Percentiles rank a stretch among this genome's conserved stretches.
phyloP scores from a whole-genome alignment of 306 rosid species.

The Heteromeles arbutifolia region DNA sequence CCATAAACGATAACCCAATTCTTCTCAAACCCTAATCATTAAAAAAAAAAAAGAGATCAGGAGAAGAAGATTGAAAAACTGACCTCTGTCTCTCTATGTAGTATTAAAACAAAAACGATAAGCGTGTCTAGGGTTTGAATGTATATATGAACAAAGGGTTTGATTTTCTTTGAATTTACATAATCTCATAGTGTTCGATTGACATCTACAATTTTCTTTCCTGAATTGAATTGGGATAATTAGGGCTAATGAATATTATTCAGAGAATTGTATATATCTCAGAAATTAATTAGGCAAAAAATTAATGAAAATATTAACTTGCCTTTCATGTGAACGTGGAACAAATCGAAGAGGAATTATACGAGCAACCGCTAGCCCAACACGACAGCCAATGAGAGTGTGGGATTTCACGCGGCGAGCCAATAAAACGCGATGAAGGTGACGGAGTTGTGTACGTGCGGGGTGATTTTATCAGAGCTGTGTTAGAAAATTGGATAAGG shows the following conservation, averaged over 20 bases:
- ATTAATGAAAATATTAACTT: background rate
- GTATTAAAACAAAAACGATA: background rate
- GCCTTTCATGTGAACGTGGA: conserved; percentile 1
- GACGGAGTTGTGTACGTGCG: background rate
- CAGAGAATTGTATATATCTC: background rate
- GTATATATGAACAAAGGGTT: background rate
- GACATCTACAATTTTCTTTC: background rate
- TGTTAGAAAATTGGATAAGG: conserved; percentile 24
- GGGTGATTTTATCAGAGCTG: background rate
- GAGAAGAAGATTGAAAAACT: background rate
- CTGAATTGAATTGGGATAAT: background rate
- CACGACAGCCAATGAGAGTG: background rate
- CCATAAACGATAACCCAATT: background rate
- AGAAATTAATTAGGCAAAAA: background rate
- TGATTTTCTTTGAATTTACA: background rate
- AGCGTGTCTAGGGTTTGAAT: background rate
- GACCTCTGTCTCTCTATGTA: background rate
- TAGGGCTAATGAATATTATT: background rate
- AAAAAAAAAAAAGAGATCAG: background rate
- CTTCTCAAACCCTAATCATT: background rate
- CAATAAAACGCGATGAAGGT: background rate
- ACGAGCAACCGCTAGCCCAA: background rate
- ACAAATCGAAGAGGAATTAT: background rate
- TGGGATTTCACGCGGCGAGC: background rate
- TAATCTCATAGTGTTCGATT: background rate